Evolutionary conservation across 2,329 filamentous ascomycete species (phyloP).

Genomic region (Blumeria hordei): DNA sequence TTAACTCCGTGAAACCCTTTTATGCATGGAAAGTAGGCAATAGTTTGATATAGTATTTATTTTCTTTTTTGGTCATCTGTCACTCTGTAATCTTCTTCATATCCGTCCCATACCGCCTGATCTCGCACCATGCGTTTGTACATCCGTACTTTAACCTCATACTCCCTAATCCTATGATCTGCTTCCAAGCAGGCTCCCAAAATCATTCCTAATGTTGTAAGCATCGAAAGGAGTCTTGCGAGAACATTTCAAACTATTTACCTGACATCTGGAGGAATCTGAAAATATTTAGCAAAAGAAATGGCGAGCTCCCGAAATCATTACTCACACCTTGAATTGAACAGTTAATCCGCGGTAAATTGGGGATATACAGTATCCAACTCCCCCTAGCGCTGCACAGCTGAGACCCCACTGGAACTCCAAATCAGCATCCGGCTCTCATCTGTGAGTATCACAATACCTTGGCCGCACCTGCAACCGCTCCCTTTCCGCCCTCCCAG

Average conservation of each 20-base stretch:
- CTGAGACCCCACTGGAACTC: constrained; percentile 37
- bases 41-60: constrained; percentile 4
- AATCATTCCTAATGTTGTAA: constrained; percentile 29
- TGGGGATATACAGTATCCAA: constrained; percentile 41
- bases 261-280: constrained; percentile 70
- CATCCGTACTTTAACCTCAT: constrained; percentile 39
- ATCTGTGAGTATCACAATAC: constrained; percentile 15
- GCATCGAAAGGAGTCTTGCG: neutral
- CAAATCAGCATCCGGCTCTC: no score
- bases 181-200: constrained; percentile 55
- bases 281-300: neutral
- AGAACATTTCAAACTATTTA: constrained; percentile 1
- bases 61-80: constrained; percentile 2
- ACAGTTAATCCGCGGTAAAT: constrained; percentile 48
- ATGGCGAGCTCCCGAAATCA: neutral
- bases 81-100: constrained; percentile 28
- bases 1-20: neutral
- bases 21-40: neutral
- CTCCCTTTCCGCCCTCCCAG: constrained; percentile 46
- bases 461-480: constrained; percentile 39
- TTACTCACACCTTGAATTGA: constrained; percentile 51
- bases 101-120: constrained; percentile 41
- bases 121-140: constrained; percentile 39
- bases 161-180: constrained; percentile 39
- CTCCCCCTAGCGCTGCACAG: constrained; percentile 33